Evolutionary conservation across 768 basidiomycete species (phyloP), one percentile per base, ranked within the genome.

Genomic region (Lyophyllum semitale): DNA sequence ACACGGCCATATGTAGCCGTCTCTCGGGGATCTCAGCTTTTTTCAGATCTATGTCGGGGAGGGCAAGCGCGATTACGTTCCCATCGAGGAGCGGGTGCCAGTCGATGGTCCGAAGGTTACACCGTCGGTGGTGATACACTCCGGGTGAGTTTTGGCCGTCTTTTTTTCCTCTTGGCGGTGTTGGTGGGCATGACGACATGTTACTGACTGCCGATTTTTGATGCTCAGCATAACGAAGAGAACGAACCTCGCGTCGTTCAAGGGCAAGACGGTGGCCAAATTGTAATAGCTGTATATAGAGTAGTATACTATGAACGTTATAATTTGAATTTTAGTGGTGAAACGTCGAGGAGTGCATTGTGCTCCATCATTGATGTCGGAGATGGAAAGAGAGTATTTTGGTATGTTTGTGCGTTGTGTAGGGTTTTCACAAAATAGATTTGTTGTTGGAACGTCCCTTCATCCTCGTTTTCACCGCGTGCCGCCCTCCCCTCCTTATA

Each of bases 31-130:
- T 26, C 27, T 41, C 22, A 37, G 37, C 20, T 13, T 23, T 44
- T 47, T 17, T 26, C 58, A 92, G 88, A 82, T 95, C 48, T 96
- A 91, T 64, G 82, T 93, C 15, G 94, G 94, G 4, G 72, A 83
- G 6, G 73, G 79, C 15, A 87, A 86, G 68, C 84, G 94, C 40
- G 84, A 89, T 52, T 96, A 89, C 69, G 82, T 90, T 32, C 77
- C 83, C 18, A 69, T 92, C 15, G 81, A 82, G 1, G 71, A 84
- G 47, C 84, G 93, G 32, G 71, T 69, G 12, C 70, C 75, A 11
- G 82, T 85, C 22, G 78, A 82, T 53, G 87, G 83, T 4, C 63
- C 65, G 25, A 79, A 74, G 67, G 78, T 83, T 62, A 84, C 81
- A 22, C 89, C 90, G 11, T 85, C 84, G 13, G 67, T 71, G 12